Conservation (phyloP, 345 rosid species). For the Citrus glauca region DNA sequence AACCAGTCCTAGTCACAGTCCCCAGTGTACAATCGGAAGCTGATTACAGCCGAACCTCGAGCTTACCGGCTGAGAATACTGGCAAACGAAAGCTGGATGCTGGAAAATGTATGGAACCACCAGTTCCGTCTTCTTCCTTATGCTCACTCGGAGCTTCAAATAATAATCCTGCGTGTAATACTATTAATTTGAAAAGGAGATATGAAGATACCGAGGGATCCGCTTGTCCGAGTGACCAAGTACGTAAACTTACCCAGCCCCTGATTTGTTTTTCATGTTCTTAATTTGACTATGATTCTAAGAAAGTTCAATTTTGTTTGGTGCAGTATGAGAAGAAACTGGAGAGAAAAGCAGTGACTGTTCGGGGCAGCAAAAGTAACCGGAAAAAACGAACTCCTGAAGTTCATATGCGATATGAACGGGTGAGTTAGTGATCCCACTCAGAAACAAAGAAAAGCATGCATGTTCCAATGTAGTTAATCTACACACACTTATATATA, state of each 20-base stretch:
- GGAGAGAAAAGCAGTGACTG: conserved; percentile 25
- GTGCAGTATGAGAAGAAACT: conserved; percentile 37
- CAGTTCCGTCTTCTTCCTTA: conserved; percentile 28
- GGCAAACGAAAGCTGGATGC: conserved; percentile 2
- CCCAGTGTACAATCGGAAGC: conserved; percentile 71
- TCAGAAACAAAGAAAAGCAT: not conserved
- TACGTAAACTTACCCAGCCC: conserved; percentile 17
- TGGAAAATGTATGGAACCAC: conserved; percentile 17
- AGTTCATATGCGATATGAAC: conserved; percentile 39
- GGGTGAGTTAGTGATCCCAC: conserved; percentile 27
- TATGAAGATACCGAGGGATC: conserved; percentile 26
- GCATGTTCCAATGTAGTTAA: not conserved
- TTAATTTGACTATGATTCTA: not conserved
- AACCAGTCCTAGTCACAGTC: conserved; percentile 3
- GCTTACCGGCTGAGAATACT: conserved; percentile 2
- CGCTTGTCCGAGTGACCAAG: conserved; percentile 30
- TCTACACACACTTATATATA: too few relatives aligned
- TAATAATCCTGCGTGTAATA: conserved; percentile 19
- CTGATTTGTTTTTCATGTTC: not conserved
- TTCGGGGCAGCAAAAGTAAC: conserved; percentile 13
- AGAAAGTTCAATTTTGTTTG: conserved; percentile 5
- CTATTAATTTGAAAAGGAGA: conserved; percentile 23
- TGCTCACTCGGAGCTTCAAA: conserved; percentile 49
- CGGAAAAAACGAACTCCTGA: conserved; percentile 37
- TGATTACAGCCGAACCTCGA: conserved; percentile 9